These are phyloP conservation scores for Melaleuca alternifolia DNA, from an alignment of 345 rosid genomes.

Conservation along the genomic window DNA sequence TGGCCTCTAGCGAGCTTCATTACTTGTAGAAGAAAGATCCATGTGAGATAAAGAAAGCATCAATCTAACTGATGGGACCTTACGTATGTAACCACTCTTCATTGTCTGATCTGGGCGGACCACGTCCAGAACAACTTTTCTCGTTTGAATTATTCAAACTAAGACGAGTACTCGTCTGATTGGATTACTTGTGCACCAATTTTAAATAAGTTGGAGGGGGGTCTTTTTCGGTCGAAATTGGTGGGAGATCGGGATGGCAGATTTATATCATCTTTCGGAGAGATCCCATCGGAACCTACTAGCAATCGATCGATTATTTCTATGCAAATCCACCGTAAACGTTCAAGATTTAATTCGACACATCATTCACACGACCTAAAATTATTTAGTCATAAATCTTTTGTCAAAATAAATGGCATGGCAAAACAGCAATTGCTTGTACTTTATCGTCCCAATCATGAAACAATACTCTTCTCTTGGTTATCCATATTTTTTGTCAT, in stretches of 20 bases:
- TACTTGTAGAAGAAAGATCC: not conserved
- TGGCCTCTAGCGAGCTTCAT: not conserved
- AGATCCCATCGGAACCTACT: not conserved
- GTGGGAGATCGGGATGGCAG: not conserved
- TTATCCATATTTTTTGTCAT: not conserved
- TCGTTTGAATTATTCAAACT: not conserved
- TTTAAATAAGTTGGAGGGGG: not conserved
- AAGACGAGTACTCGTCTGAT: not conserved
- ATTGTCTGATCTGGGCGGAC: not conserved
- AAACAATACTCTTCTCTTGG: not conserved
- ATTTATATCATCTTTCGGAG: not conserved
- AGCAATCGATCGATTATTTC: not conserved
- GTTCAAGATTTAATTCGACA: not conserved
- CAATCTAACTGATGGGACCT: not conserved
- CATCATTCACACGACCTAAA: not conserved
- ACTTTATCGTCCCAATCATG: not conserved
- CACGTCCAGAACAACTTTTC: not conserved
- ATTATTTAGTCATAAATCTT: not conserved
- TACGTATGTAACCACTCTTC: not conserved
- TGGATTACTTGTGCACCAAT: not conserved
- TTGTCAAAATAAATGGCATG: not conserved
- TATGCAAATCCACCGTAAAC: not conserved
- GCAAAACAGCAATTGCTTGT: not conserved
- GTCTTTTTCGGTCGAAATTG: too few species aligned
- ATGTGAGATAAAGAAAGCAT: not conserved